phyloP scores from a whole-genome alignment of 163 green algal species.

The Coccomyxa subellipsoidea region DNA sequence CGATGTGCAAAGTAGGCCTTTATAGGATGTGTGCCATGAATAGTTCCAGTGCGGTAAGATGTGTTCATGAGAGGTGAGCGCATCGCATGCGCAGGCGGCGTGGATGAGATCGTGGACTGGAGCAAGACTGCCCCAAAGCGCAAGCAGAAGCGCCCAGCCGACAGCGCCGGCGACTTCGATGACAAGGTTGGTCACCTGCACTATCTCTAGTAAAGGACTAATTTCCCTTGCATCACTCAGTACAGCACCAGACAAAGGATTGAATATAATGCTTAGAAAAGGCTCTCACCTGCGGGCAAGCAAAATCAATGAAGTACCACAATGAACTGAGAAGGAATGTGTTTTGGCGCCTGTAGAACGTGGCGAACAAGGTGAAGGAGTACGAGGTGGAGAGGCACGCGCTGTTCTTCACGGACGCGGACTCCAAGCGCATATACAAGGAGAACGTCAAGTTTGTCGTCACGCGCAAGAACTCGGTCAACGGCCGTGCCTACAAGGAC shows the following conservation, averaged over 20 bases:
- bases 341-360: slow-evolving; percentile 1
- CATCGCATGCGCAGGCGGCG: slow-evolving; percentile 9
- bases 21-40: too few relatives aligned
- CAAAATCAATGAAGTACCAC: too few relatives aligned
- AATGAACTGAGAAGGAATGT: too few relatives aligned
- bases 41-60: too few relatives aligned
- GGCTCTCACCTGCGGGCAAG: too few relatives aligned
- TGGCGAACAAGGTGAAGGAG: slow-evolving; percentile 31
- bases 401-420: slow-evolving; percentile 68
- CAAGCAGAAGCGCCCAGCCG: slow-evolving; percentile 14
- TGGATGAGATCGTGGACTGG: slow-evolving; percentile 61
- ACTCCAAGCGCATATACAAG: slow-evolving; percentile 51
- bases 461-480: slow-evolving; percentile 44
- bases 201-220: too few relatives aligned
- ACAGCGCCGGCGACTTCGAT: slow-evolving; percentile 37
- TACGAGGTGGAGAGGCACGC: slow-evolving; percentile 64
- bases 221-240: too few relatives aligned
- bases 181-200: slow-evolving; percentile 3
- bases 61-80: background rate
- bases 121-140: slow-evolving; percentile 21
- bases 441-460: slow-evolving; percentile 48
- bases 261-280: too few relatives aligned
- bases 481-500: slow-evolving; percentile 49
- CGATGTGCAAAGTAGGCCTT: too few relatives aligned
- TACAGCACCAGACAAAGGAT: too few relatives aligned